Base-by-base conservation (phyloP, 495 filamentous ascomycete genomes). In the Aspergillus heteromorphus region DNA sequence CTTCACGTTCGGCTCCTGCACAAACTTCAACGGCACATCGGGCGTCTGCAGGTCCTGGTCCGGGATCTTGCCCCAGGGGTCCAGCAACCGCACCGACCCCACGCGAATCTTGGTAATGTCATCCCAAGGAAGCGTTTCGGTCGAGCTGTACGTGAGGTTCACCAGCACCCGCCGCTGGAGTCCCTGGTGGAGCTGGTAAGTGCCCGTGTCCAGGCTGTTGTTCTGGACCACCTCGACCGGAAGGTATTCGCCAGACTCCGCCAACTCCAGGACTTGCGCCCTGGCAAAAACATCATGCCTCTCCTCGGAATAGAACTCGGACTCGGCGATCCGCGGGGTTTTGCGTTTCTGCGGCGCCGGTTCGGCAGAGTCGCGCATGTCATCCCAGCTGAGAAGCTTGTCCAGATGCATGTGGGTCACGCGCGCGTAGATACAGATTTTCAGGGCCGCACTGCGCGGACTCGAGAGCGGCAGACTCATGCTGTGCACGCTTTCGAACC, bases 301-400 rank as follows among this genome's bases (percentile, higher is more conserved):
- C 68, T 97, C 93, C 69, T 95, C 88, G 0, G 83, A 89, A 62
- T 87, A 96, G 65, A 91, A 99, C 57, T 97, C 91, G 1, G 86
- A 83, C 67, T 99, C 93, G 36, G 88, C 85, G 59, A 99, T 83
- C 18, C 93, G 79, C 6, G 91, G 83, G 31, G 76, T 76, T 62
- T 85, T 87, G 27, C 79, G 76, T 61, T 85, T 83, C 55, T 82
- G 77, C 10, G 83, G 79, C 4, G 62, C 55, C 8, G 61, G 54
- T 21, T 74, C 75, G 6, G 69, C 66, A 29, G 71, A 73, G 63
- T 97, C 92, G 42, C 91, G 82, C 84, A 99, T 96, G 64, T 96
- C 95, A 68, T 99, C 93, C 93, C 93, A 99, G 69, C 95, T 97
- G 4, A 99, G 81, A 31, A 99, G 78, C 70, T 96, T 97, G 65